Percentiles rank a stretch among this genome's conserved stretches.
Evolutionary conservation across 495 filamentous ascomycete genomes (phyloP).

Genomic region (Penicillium macrosclerotiorum): DNA sequence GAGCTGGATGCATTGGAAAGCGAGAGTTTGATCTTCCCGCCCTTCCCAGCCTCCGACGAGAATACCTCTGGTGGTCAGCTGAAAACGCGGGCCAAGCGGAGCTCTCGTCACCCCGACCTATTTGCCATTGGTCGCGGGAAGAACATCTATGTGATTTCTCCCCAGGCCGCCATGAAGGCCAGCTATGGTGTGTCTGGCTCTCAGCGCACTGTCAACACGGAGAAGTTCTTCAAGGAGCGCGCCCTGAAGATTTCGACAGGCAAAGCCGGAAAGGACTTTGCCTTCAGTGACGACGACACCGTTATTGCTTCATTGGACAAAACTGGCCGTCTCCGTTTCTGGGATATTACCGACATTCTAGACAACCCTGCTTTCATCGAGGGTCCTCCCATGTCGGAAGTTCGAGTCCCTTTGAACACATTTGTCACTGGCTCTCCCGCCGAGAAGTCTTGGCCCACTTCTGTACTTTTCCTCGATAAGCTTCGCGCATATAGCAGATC

Average conservation of each 20-base stretch:
- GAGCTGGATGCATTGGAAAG: constrained; percentile 70
- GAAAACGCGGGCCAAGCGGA: constrained; percentile 91
- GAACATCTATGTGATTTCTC: constrained; percentile 87
- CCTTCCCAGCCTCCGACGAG: constrained; percentile 69
- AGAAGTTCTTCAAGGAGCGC: constrained; percentile 82
- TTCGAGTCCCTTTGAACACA: constrained; percentile 74
- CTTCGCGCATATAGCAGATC: constrained; percentile 83
- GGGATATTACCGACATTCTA: constrained; percentile 83
- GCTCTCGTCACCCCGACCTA: constrained; percentile 81
- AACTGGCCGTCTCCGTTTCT: constrained; percentile 90
- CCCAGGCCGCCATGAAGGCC: constrained; percentile 68
- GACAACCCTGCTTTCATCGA: constrained; percentile 54
- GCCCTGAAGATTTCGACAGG: constrained; percentile 90
- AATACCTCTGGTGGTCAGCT: constrained; percentile 84
- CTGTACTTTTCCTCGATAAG: constrained; percentile 94
- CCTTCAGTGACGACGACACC: constrained; percentile 93
- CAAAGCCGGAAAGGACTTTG: constrained; percentile 97
- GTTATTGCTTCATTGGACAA: constrained; percentile 95
- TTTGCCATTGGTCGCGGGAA: constrained; percentile 96
- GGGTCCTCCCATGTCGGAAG: constrained; percentile 60
- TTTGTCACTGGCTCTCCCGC: constrained; percentile 72
- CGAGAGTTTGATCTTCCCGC: constrained; percentile 78
- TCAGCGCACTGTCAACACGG: constrained; percentile 72
- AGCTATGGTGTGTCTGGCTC: constrained; percentile 68
- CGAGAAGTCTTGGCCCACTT: constrained; percentile 93